Evolutionary conservation across 208 protist species (phyloP).

Genomic region (Trichomonas gallinae): DNA sequence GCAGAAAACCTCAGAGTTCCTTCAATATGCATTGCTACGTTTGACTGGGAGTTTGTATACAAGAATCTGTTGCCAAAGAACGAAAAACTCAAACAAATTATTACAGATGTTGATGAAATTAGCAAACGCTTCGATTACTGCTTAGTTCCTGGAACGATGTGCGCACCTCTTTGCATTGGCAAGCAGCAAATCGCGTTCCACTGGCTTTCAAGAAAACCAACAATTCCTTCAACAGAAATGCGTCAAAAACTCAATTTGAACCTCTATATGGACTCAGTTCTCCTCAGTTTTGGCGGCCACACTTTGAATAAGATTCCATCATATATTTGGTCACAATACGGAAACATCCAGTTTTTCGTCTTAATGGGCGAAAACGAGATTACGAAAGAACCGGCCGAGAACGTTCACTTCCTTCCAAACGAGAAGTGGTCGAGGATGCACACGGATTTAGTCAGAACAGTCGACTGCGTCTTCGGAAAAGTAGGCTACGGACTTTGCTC

Average conservation of each 20-base stretch:
- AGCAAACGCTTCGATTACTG: not conserved
- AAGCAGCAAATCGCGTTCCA: not conserved
- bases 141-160: not conserved
- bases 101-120: not conserved
- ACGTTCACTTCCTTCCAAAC: not conserved
- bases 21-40: not conserved
- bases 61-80: not conserved
- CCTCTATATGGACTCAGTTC: not conserved
- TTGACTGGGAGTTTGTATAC: not conserved
- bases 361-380: not conserved
- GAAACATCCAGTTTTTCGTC: constrained; percentile 10
- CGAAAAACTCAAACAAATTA: not conserved
- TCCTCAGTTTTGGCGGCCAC: not conserved
- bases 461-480: not conserved
- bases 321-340: not conserved
- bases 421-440: not conserved
- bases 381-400: not conserved
- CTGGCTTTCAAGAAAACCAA: not conserved
- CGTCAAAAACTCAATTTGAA: not conserved
- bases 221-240: not conserved
- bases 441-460: not conserved
- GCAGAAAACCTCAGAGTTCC: not conserved
- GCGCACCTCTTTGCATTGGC: not conserved
- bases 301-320: not conserved
- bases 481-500: not conserved